phyloP scores from a whole-genome alignment of 345 rosid species.

The Abelmoschus esculentus region DNA sequence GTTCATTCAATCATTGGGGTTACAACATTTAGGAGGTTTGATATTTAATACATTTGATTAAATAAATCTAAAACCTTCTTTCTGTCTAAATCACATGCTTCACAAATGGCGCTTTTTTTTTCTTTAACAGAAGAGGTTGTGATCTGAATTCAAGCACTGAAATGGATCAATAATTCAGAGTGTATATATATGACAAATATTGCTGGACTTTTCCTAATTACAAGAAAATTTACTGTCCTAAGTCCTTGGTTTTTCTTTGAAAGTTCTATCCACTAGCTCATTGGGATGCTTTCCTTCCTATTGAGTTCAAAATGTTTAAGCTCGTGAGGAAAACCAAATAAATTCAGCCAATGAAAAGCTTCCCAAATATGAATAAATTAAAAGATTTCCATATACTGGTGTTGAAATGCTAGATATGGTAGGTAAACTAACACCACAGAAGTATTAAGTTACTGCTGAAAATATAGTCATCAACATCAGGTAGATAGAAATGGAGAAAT shows the following conservation, averaged over 20 bases:
- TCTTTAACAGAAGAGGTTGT: neutral
- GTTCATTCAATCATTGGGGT: neutral
- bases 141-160: too few relatives aligned
- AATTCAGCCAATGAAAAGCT: neutral
- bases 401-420: neutral
- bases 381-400: neutral
- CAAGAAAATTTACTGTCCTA: neutral
- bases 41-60: too few relatives aligned
- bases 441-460: neutral
- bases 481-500: neutral
- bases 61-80: too few relatives aligned
- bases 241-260: neutral
- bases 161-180: too few relatives aligned
- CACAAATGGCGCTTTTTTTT: neutral
- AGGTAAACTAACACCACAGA: neutral
- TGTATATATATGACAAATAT: too few relatives aligned
- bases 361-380: neutral
- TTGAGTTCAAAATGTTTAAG: neutral
- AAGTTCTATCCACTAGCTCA: neutral
- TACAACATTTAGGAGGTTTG: too few relatives aligned
- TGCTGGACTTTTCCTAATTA: neutral
- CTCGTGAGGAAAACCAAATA: neutral
- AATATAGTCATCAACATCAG: constrained; percentile 3
- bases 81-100: neutral
- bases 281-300: neutral